Base-by-base conservation (phyloP, 345 rosid genomes). In the Excoecaria agallocha region DNA sequence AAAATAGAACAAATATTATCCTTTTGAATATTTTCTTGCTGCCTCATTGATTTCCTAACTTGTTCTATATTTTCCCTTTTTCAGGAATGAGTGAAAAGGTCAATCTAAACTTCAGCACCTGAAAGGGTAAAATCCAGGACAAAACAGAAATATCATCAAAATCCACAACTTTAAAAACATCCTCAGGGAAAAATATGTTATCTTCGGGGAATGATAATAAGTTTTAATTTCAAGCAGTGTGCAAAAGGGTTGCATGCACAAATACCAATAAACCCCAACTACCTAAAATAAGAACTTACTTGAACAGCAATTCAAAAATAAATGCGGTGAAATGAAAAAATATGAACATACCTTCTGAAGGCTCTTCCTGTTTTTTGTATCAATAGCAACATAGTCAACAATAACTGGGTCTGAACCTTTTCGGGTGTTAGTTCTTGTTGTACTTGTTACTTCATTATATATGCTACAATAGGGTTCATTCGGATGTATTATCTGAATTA, bases 361-460 rank as follows among this genome's bases (percentile, higher is more conserved):
- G 65, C 83, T 69, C 35, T 84, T 81, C 81, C 87, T 87, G 79
- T 75, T 86, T 84, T 93, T 93, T 70, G 78, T 86, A 85, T 95
- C 98, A 51, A 93, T 78, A 68, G 97, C 84, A 58, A 95, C 98
- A 74, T 86, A 87, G 76, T 93, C 99, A 64, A 95, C 89, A 76
- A 85, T 56, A 39, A 83, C 94, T 72, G 93, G 81, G 71, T 93
- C 98, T 1, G 94, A 85, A 64, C 98, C 98, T 81, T 91, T 93
- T 11, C 85, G 83, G 24, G 66, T 77, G 55, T 73, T 63, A 68
- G 70, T 66, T 85, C 17, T 86, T 77, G 77, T 69, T 41, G 85
- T 64, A 76, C 63, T 81, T 43, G 90, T 81, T 62, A 86, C 81
- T 65, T 78, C 85, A 77, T 93, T 84, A 75, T 85, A 79, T 76